A percentile compares a stretch with the other conserved stretches of the same genome.
Evolutionary conservation across 1,284 basidiomycete genomes (phyloP).

Genomic region (Leccinum griseonigrum): DNA sequence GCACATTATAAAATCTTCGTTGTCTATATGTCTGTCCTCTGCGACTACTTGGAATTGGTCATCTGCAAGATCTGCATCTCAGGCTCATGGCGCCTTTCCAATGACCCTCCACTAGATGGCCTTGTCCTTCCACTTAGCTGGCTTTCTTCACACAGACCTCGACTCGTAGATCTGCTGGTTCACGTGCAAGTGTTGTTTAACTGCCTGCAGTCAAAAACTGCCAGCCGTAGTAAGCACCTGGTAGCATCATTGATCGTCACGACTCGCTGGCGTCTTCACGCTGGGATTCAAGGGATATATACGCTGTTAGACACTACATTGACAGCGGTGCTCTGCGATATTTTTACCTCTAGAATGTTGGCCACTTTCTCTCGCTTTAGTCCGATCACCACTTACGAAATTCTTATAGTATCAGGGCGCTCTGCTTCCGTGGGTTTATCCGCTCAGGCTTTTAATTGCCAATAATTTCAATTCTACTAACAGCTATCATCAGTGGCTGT

Average conservation of each 20-base stretch:
- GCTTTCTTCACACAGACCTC: conserved; percentile 34
- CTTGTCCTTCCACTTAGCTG: conserved; percentile 50
- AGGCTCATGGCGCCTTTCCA: conserved; percentile 26
- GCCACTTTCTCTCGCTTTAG: not conserved
- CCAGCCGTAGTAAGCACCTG: conserved; percentile 9
- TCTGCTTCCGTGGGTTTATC: conserved; percentile 25
- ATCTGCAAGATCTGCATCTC: conserved; percentile 38
- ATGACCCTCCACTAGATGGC: conserved; percentile 34
- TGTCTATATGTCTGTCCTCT: conserved; percentile 43
- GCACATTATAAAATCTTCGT: conserved; percentile 35
- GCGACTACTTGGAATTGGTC: conserved; percentile 45
- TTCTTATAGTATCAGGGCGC: conserved; percentile 21
- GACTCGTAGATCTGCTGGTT: conserved; percentile 9
- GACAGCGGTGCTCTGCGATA: conserved; percentile 18
- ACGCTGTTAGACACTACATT: conserved; percentile 20
- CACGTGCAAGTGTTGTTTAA: conserved; percentile 14
- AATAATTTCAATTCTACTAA: not conserved
- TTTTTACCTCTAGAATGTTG: conserved; percentile 29
- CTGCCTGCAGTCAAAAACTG: conserved; percentile 8
- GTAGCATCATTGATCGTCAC: not conserved
- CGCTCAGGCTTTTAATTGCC: not conserved
- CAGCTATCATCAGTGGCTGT: conserved; percentile 16
- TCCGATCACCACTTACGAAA: not conserved
- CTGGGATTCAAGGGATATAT: conserved; percentile 12
- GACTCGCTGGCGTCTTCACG: not conserved